These are phyloP conservation scores for Phoenix dactylifera DNA, from an alignment of 176 grass and related monocot species.

Conservation along the genomic window DNA sequence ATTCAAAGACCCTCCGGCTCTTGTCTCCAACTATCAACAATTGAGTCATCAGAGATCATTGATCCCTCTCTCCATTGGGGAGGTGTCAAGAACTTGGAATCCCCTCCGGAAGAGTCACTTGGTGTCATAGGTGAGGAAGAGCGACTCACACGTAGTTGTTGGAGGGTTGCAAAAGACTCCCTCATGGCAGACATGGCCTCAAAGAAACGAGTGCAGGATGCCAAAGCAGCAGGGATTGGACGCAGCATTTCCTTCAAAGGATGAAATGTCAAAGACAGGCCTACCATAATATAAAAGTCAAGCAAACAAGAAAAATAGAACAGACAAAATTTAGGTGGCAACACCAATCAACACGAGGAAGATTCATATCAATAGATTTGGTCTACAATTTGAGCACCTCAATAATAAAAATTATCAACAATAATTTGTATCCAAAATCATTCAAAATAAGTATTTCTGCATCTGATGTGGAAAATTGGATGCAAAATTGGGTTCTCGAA, in stretches of 20 bases:
- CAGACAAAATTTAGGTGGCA: too few species aligned
- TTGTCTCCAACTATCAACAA: constrained; percentile 44
- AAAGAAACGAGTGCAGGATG: constrained; percentile 95
- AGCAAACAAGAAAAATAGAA: too few species aligned
- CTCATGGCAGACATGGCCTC: constrained; percentile 99
- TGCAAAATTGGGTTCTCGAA: too few species aligned
- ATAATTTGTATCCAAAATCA: too few species aligned
- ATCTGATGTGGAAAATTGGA: too few species aligned
- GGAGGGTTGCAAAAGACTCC: constrained; percentile 89
- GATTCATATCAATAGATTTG: too few species aligned
- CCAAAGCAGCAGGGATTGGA: constrained; percentile 81
- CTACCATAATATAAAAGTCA: too few species aligned
- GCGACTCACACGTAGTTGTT: constrained; percentile 53
- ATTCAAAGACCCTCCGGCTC: constrained; percentile 23
- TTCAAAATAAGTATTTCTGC: too few species aligned
- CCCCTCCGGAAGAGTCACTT: constrained; percentile 23
- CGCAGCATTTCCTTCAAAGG: constrained; percentile 87
- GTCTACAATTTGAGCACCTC: too few species aligned
- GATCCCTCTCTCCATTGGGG: constrained; percentile 41
- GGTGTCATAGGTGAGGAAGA: constrained; percentile 40
- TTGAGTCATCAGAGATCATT: constrained; percentile 3
- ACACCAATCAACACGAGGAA: too few species aligned
- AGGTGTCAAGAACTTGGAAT: constrained; percentile 51
- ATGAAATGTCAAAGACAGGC: background rate
- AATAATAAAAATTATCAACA: too few species aligned